phyloP scores from a whole-genome alignment of 2,329 filamentous ascomycete genomes.

The Aspergillus sp. region DNA sequence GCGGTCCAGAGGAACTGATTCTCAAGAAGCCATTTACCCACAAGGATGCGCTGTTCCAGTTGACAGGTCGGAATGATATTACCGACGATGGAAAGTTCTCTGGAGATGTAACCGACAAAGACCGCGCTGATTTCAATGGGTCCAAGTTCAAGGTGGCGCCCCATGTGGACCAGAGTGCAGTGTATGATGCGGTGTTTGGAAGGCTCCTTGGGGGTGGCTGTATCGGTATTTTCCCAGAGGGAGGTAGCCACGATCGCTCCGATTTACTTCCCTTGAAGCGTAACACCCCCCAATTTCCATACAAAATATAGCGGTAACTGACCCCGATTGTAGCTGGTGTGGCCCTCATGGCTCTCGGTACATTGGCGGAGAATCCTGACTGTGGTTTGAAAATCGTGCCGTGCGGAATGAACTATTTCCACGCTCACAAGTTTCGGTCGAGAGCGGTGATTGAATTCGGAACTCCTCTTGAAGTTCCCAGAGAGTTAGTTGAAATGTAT shows the following conservation, averaged over 20 bases:
- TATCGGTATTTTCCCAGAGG: conserved; percentile 95
- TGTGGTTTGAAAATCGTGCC: conserved; percentile 93
- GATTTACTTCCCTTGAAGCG: conserved; percentile 86
- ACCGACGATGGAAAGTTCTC: conserved; percentile 64
- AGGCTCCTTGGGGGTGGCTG: conserved; percentile 80
- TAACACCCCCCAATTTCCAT: conserved; percentile 24
- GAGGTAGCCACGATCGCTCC: conserved; percentile 91
- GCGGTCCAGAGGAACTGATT: conserved; percentile 75
- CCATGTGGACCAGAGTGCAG: conserved; percentile 88
- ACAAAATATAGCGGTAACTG: conserved; percentile 4
- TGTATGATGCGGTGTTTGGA: conserved; percentile 90
- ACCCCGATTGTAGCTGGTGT: conserved; percentile 66
- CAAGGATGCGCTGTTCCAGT: conserved; percentile 70
- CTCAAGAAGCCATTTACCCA: conserved; percentile 87
- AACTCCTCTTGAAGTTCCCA: conserved; percentile 78
- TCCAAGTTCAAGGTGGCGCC: conserved; percentile 85
- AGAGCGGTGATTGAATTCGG: conserved; percentile 95
- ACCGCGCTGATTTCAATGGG: conserved; percentile 64
- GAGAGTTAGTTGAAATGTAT: conserved; percentile 81
- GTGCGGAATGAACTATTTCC: conserved; percentile 99
- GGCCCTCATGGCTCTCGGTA: conserved; percentile 94
- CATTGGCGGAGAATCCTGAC: conserved; percentile 78
- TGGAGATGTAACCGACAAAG: conserved; percentile 53
- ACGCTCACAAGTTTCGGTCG: conserved; percentile 96
- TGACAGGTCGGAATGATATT: conserved; percentile 77